Base-by-base conservation (phyloP, 176 grass and related monocot genomes). In the Bolboschoenus planiculmis region DNA sequence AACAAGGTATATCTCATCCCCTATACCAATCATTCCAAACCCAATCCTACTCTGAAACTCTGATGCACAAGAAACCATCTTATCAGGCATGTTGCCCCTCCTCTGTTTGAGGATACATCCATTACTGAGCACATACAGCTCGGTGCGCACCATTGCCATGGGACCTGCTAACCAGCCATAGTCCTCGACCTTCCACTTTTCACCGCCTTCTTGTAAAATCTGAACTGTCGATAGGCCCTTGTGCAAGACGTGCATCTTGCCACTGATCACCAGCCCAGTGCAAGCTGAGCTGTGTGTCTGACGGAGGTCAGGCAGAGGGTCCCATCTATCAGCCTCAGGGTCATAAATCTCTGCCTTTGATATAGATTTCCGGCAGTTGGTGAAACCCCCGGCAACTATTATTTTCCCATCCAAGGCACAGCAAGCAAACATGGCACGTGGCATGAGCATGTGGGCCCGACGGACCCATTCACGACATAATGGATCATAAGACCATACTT, bases 401-500 rank as follows among this genome's bases (percentile, higher is more conserved):
- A 99, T 95, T 88, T 99, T 99, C 7, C 87, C 96, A 85, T 90
- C 87, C 78, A 99, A 53, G 47, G 91, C 83, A 87, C 91, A 99
- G 71, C 92, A 95, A n/a, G 96, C 96, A 87, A 99, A 99, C 92
- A 99, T 93, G 0, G 96, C 91, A 80, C 96, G 85, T 57, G 88
- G 90, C 23, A 99, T 86, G 66, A 95, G 86, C 92, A 95, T 99
- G 36, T 90, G 87, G 64, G 92, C 85, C 74, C 87, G 65, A 20
- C 67, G 84, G 50, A 55, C 18, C 96, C 92, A 99, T 37, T 95
- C 70, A 29, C 74, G 89, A 36, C 64, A 56, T 21, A 95, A 77
- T 74, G 96, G 91, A 80, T 95, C 91, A 85, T 93, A 99, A 62
- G 89, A 95, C 96, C 96, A 95, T 84, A 99, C 91, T 88, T 99